Evolutionary conservation across 306 rosid species (phyloP), one percentile per base, ranked within the genome.

Genomic region (Carpinus fangiana): DNA sequence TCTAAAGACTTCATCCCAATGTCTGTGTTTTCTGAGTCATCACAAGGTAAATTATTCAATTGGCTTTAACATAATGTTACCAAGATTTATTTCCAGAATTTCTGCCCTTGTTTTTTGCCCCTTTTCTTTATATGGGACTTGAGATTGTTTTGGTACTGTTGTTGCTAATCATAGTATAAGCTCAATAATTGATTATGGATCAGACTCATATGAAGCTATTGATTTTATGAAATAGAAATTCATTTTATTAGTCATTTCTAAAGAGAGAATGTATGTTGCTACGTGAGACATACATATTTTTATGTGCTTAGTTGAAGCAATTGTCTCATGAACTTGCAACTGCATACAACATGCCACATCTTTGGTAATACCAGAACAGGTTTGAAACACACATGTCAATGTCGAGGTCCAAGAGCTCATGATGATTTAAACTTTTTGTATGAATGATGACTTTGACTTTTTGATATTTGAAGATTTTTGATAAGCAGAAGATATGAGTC

Each of bases 1-100:
- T 85, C 87, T 41, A 87, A 41, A 65, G 94, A 89, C 82, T 77
- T 84, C 57, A 59, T 92, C 60, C 97, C 98, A 1, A 89, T 90
- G 96, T 81, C 94, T 72, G 92, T 94, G 65, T 88, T 94, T 86
- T 92, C 97, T 0, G 93, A 94, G 82, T 86, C 96, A 28, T 52
- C 80, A 18, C 90, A 88, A 94, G 98, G 96, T 91, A 81, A 61
- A 56, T 53, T 76, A 16, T 72, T 60, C 45, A 54, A 56, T 47
- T 46, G 64, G 36, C 73, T 61, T 28, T 70, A 53, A 16, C 47
- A 45, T 77, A 10, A 50, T 50, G 50, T 74, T 73, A 17, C 55
- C 45, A 54, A 14, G 47, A 81, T 64, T 7, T 74, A 50, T 38
- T 53, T 46, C 21, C 55, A 52, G 54, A 43, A 57, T 74, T 59